Evolutionary conservation across 1,284 basidiomycete species (phyloP), one percentile per base, ranked within the genome.

Genomic region (Singerocomus rubriflavus): DNA sequence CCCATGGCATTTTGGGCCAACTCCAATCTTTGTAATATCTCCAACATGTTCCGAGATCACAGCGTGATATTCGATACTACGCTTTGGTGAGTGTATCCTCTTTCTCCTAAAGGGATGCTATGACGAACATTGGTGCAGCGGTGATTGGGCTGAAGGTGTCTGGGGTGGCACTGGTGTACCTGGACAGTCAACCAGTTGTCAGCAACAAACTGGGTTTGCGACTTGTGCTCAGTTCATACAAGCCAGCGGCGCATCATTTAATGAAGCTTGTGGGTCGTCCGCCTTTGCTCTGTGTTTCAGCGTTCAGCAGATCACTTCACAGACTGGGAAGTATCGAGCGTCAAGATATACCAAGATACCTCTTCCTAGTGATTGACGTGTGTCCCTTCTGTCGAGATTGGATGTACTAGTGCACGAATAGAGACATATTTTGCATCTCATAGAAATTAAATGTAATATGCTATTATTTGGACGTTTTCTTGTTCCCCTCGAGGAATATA

Each of bases 111-210:
- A 21, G 10, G 33, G 27, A 29, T 14, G 44, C 38, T 12, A 29
- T 54, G 32, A 37, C 38, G 11, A 31, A 48, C 48, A 46, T 27
- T 48, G 21, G 21, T 56, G n/a, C 60, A 91, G 91, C 60, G 92
- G 92, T 54, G 88, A 93, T 58, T 95, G 91, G 93, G 92, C 92
- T 12, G 82, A 84, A 44, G 75, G 74, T 38, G 85, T 81, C n/a
- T 95, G 92, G 92, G 73, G 68, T 45, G 55, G 69, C 26, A 71
- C 84, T 40, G 87, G 86, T 37, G 75, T 84, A 53, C 87, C 88
- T 6, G 91, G 92, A 44, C 89, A 93, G 70, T 80, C 79, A 6
- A 77, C 84, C 65, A 90, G 85, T 62, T 96, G 93, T 63, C 88
- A 88, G n/a, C 72, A 82, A 58, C 75, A 78, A 57, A 95, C 93